Conservation (phyloP, 306 rosid genomes). For the Castanea crenata region DNA sequence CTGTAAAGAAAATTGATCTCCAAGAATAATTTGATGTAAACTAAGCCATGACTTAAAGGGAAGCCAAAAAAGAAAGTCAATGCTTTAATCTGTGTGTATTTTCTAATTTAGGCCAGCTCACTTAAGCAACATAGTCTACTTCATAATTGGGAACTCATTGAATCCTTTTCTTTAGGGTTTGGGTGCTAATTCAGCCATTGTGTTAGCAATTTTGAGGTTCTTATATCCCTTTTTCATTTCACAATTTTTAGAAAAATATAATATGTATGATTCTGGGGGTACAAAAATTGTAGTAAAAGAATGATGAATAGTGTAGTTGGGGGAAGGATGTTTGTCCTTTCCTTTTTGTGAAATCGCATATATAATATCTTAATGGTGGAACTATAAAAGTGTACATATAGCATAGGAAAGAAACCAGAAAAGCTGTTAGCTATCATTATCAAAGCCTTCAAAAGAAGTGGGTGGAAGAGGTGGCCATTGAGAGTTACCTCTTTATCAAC, state of each 20-base stretch:
- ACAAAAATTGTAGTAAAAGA: constrained; percentile 13
- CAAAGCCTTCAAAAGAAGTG: constrained; percentile 55
- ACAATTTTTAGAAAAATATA: constrained; percentile 12
- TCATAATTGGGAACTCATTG: too few relatives aligned
- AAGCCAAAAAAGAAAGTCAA: too few relatives aligned
- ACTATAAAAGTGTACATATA: constrained; percentile 4
- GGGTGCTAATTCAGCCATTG: too few relatives aligned
- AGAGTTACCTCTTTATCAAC: constrained; percentile 37
- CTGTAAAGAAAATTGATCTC: too few relatives aligned
- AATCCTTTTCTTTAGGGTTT: too few relatives aligned
- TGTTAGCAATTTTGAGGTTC: background rate
- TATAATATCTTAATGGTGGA: constrained; percentile 37
- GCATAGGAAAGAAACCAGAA: constrained; percentile 27
- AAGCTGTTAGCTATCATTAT: constrained; percentile 69
- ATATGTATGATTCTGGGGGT: constrained; percentile 21
- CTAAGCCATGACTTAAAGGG: too few relatives aligned
- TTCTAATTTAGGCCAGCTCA: too few relatives aligned
- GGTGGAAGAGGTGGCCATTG: constrained; percentile 43
- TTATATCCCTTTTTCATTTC: constrained; percentile 1
- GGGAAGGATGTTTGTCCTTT: constrained; percentile 25
- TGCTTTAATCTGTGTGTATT: too few relatives aligned
- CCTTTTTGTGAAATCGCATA: constrained; percentile 30
- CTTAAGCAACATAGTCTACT: too few relatives aligned
- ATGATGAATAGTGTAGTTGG: constrained; percentile 1
- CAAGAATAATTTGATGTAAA: too few relatives aligned